These are phyloP conservation scores for Brassica juncea DNA, from an alignment of 345 rosid genomes.

Conservation along the genomic window DNA sequence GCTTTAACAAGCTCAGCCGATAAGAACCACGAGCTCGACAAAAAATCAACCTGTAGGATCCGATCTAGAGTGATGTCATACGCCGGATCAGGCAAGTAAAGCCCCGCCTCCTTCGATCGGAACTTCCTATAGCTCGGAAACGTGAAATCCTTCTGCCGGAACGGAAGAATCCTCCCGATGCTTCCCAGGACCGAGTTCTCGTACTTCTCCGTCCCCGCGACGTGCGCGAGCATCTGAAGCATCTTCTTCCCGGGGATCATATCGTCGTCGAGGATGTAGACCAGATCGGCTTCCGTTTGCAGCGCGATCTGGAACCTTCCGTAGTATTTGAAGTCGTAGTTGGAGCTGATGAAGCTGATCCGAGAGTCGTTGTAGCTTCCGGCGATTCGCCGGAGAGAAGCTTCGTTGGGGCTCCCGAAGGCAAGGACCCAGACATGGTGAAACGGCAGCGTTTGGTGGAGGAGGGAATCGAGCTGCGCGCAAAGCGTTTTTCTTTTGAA, in stretches of 20 bases:
- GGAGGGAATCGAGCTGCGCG: conserved; percentile 83
- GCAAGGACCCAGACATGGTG: conserved; percentile 94
- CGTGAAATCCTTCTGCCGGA: conserved; percentile 88
- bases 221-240: conserved; percentile 90
- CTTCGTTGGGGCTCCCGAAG: conserved; percentile 84
- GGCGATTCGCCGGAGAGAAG: conserved; percentile 65
- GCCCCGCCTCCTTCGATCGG: conserved; percentile 91
- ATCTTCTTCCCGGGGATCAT: conserved; percentile 96
- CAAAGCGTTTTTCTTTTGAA: conserved; percentile 96
- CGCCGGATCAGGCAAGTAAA: conserved; percentile 97
- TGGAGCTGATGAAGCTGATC: conserved; percentile 89
- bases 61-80: conserved; percentile 76
- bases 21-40: conserved; percentile 96
- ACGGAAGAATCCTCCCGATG: conserved; percentile 94
- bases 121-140: conserved; percentile 95
- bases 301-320: conserved; percentile 96
- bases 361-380: conserved; percentile 81
- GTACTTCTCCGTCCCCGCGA: conserved; percentile 94
- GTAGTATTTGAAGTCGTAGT: conserved; percentile 93
- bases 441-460: conserved; percentile 85
- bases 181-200: conserved; percentile 90
- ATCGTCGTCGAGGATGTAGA: conserved; percentile 83
- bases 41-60: conserved; percentile 93
- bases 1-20: conserved; percentile 93
- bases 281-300: conserved; percentile 90